phyloP scores from a whole-genome alignment of 2,329 filamentous ascomycete species.

The Scedosporium apiospermum region DNA sequence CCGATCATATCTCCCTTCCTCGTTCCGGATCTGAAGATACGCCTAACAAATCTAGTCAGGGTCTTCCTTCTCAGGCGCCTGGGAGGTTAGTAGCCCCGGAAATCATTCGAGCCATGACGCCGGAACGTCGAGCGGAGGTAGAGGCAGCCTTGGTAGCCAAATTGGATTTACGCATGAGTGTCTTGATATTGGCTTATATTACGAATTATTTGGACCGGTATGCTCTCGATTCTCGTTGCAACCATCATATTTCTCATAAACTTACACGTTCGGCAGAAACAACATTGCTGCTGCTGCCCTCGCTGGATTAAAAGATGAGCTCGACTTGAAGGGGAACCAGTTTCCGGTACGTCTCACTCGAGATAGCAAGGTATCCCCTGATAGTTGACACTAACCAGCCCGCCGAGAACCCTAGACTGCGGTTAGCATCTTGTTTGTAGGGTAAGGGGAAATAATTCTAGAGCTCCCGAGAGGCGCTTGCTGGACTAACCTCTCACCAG shows the following conservation, averaged over 20 bases:
- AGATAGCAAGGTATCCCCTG: neutral
- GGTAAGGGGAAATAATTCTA: constrained; percentile 19
- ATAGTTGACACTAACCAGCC: neutral
- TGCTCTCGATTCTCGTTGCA: constrained; percentile 11
- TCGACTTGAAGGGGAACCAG: constrained; percentile 22
- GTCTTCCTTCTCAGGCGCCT: neutral
- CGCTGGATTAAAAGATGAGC: constrained; percentile 35
- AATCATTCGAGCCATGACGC: constrained; percentile 28
- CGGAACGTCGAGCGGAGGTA: constrained; percentile 33
- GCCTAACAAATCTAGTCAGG: too few relatives aligned
- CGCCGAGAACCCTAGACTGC: constrained; percentile 23
- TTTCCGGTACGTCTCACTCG: constrained; percentile 7
- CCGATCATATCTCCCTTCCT: neutral
- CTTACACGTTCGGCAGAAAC: constrained; percentile 16
- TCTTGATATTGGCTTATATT: constrained; percentile 54
- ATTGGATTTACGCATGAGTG: constrained; percentile 48
- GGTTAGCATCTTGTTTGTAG: constrained; percentile 42
- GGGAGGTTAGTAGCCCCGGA: constrained; percentile 16
- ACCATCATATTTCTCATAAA: neutral
- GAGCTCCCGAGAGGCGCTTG: neutral
- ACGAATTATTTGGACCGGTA: constrained; percentile 55
- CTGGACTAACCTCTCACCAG: constrained; percentile 14
- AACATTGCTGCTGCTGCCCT: constrained; percentile 32
- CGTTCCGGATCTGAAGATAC: neutral
- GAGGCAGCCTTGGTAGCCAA: constrained; percentile 49